These are phyloP conservation scores for Leccinum pachyderme DNA, from an alignment of 1,284 basidiomycete species.

Conservation along the genomic window DNA sequence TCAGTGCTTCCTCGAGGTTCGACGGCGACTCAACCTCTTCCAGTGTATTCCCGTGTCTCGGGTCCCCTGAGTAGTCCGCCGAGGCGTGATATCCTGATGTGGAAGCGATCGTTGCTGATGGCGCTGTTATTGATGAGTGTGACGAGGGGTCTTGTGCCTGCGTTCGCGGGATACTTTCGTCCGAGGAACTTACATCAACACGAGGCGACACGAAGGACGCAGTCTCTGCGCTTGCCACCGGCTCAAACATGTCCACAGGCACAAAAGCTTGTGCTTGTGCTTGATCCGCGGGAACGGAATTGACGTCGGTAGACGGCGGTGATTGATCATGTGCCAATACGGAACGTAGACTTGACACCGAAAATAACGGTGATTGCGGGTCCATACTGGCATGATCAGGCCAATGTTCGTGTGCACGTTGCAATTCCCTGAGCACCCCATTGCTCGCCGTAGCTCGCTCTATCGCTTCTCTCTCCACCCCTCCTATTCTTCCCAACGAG, in stretches of 20 bases:
- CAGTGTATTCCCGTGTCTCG: conserved; percentile 3
- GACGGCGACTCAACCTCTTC: conserved; percentile 20
- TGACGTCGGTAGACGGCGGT: conserved; percentile 17
- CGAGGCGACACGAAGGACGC: conserved; percentile 24
- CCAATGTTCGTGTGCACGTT: conserved; percentile 17
- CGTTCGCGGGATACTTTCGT: conserved; percentile 12
- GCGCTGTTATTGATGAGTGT: conserved; percentile 15
- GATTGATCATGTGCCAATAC: conserved; percentile 15
- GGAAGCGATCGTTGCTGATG: conserved; percentile 12
- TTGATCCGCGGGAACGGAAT: conserved; percentile 29
- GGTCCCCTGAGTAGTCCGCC: conserved; percentile 1
- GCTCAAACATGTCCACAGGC: conserved; percentile 32
- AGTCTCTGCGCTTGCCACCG: conserved; percentile 16
- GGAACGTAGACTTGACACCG: conserved; percentile 10
- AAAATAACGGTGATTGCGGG: conserved; percentile 29
- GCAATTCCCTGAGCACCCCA: conserved; percentile 25
- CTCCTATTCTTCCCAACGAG: conserved; percentile 63
- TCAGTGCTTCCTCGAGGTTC: conserved; percentile 49
- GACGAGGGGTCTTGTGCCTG: conserved; percentile 14
- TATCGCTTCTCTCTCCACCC: conserved; percentile 46
- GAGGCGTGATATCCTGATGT: conserved; percentile 7
- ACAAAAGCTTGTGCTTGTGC: conserved; percentile 45
- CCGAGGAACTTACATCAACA: conserved; percentile 23
- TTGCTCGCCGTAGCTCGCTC: conserved; percentile 24
- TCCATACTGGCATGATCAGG: conserved; percentile 18